These are phyloP conservation scores for Colletotrichum gigasporum DNA, from an alignment of 2,329 filamentous ascomycete genomes.

Conservation along the genomic window DNA sequence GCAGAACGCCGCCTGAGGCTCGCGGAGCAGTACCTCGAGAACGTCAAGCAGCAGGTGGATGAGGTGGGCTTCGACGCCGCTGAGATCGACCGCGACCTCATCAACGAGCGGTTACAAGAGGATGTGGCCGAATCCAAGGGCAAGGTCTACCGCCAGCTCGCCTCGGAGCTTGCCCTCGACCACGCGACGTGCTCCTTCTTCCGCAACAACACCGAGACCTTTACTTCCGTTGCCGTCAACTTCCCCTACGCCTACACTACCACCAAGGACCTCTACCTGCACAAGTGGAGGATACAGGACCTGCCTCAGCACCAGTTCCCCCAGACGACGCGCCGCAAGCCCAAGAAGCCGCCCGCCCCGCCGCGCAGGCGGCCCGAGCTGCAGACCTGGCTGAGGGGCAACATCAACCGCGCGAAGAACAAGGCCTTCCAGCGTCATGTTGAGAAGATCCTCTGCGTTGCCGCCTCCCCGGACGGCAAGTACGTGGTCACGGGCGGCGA, in stretches of 20 bases:
- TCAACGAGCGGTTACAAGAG: slow-evolving; percentile 89
- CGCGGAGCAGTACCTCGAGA: slow-evolving; percentile 92
- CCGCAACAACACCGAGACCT: slow-evolving; percentile 78
- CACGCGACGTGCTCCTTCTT: slow-evolving; percentile 76
- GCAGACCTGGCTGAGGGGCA: slow-evolving; percentile 70
- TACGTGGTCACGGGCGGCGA: slow-evolving; percentile 90
- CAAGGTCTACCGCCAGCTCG: slow-evolving; percentile 84
- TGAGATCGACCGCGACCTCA: slow-evolving; percentile 90
- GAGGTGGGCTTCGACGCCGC: slow-evolving; percentile 91
- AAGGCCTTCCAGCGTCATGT: slow-evolving; percentile 80
- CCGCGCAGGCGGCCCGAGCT: slow-evolving; percentile 70
- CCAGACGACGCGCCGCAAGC: slow-evolving; percentile 64
- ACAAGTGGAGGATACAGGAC: slow-evolving; percentile 88
- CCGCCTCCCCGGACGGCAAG: slow-evolving; percentile 88
- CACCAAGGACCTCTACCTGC: slow-evolving; percentile 83
- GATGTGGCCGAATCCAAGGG: slow-evolving; percentile 94
- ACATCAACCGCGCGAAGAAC: slow-evolving; percentile 68
- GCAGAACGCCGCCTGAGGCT: slow-evolving; percentile 87
- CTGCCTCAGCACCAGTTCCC: slow-evolving; percentile 68
- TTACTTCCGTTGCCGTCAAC: slow-evolving; percentile 83
- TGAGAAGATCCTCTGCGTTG: slow-evolving; percentile 82
- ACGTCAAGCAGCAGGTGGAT: slow-evolving; percentile 84
- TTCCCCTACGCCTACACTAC: slow-evolving; percentile 88
- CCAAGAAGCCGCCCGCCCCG: slow-evolving; percentile 65
- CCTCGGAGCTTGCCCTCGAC: slow-evolving; percentile 75